These are phyloP conservation scores for Coemansia sp. DNA, from an alignment of 192 early-diverging fungal genomes.

Conservation along the genomic window DNA sequence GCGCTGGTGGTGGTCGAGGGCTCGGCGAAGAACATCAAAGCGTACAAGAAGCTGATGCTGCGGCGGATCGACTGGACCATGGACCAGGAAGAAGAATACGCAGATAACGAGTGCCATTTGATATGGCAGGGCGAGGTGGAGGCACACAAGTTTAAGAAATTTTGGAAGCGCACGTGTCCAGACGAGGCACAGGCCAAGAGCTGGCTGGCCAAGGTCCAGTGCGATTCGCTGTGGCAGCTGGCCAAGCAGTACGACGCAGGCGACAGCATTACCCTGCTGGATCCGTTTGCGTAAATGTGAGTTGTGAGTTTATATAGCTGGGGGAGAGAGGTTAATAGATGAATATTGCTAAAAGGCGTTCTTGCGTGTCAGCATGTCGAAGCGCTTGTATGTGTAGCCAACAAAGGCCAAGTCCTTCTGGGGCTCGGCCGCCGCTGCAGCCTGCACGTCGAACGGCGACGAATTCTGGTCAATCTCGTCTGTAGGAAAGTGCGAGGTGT, in stretches of 20 bases:
- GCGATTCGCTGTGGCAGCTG: constrained; percentile 87
- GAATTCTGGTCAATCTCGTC: constrained; percentile 85
- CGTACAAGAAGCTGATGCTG: constrained; percentile 96
- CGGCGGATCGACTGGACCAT: constrained; percentile 87
- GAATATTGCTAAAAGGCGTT: constrained; percentile 54
- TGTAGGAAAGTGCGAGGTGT: constrained; percentile 96
- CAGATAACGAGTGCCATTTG: constrained; percentile 76
- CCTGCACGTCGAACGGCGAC: constrained; percentile 39
- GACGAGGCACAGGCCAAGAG: constrained; percentile 71
- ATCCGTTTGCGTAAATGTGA: constrained; percentile 11
- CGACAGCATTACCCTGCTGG: constrained; percentile 17
- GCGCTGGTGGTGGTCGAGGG: constrained; percentile 91
- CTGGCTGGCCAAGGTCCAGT: constrained; percentile 64
- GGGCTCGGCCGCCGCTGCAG: constrained; percentile 25
- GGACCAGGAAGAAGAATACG: constrained; percentile 23
- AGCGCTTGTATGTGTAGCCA: constrained; percentile 97
- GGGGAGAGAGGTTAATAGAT: neutral
- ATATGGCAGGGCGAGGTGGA: constrained; percentile 93
- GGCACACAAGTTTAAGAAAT: constrained; percentile 71
- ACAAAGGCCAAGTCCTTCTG: constrained; percentile 97
- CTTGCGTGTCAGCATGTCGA: constrained; percentile 73
- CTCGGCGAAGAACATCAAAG: constrained; percentile 78
- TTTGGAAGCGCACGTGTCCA: constrained; percentile 65
- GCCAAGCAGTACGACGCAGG: constrained; percentile 51
- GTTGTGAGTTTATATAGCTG: too few species aligned